A percentile compares a stretch with the other conserved stretches of the same genome.
Conservation (phyloP, 805 yeast genomes). For the Blastobotrys chiropterorum region DNA sequence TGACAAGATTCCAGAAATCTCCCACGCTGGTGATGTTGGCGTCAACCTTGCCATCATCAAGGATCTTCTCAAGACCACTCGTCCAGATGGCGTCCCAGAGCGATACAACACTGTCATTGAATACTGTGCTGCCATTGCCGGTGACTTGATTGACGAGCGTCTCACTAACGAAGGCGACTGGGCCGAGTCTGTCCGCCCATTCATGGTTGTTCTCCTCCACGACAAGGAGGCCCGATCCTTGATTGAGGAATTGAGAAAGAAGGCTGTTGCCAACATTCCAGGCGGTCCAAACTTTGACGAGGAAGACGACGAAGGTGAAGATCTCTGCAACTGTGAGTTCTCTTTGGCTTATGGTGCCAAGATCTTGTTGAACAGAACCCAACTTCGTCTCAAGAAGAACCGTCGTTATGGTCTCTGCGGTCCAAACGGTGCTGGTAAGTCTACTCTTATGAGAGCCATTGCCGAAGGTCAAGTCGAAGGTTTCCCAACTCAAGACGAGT, state of each 20-base stretch:
- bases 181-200: slow-evolving; percentile 84
- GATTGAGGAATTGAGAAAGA: slow-evolving; percentile 62
- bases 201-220: slow-evolving; percentile 93
- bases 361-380: slow-evolving; percentile 92
- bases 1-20: slow-evolving; percentile 91
- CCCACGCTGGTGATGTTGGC: slow-evolving; percentile 94
- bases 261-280: slow-evolving; percentile 48
- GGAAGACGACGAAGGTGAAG: slow-evolving; percentile 73
- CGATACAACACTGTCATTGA: slow-evolving; percentile 74
- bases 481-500: slow-evolving; percentile 81
- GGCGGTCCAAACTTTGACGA: slow-evolving; percentile 79
- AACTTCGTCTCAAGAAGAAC: slow-evolving; percentile 79
- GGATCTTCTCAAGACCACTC: slow-evolving; percentile 60
- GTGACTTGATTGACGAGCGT: slow-evolving; percentile 99
- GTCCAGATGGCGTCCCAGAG: slow-evolving; percentile 44
- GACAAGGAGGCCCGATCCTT: slow-evolving; percentile 85
- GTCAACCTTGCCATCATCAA: slow-evolving; percentile 82
- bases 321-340: slow-evolving; percentile 88
- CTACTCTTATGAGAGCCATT: slow-evolving; percentile 94
- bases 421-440: slow-evolving; percentile 98
- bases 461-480: slow-evolving; percentile 97
- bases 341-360: slow-evolving; percentile 97
- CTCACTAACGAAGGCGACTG: slow-evolving; percentile 86
- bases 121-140: slow-evolving; percentile 94
- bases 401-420: slow-evolving; percentile 98